Base-by-base conservation (phyloP, 805 yeast species). In the Candida bentonensis region DNA sequence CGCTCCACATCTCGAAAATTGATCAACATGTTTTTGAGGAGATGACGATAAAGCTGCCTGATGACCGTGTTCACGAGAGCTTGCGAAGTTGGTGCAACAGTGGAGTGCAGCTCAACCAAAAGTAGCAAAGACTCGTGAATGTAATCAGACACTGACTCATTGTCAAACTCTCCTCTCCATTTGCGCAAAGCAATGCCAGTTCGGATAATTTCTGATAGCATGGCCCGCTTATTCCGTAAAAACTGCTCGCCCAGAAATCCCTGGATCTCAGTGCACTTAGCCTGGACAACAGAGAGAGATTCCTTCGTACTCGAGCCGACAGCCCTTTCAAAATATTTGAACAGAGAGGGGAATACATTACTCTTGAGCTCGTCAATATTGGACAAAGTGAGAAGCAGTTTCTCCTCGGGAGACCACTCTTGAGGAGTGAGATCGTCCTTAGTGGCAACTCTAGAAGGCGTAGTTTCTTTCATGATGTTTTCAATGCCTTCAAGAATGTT, bases 161-260 rank as follows among this genome's bases (percentile, higher is more conserved):
- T 64, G 22, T 47, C 42, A 2, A 34, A 9, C 58, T 53, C 3
- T 64, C 57, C 81, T 78, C 74, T 47, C 69, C 69, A 4, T 60
- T 56, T 43, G 53, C 60, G 39, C 60, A 58, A 15, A 47, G 47
- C 7, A 50, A 69, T 61, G 23, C 73, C 76, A 23, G 53, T 56
- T 44, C 60, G 58, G n/a, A 67, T 57, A 23, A 67, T 68, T 41
- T 58, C 66, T 2, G 64, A 62, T 34, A 73, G 46, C 44, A 60
- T 51, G 13, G 64, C 51, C 50, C 74, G 67, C 57, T 76, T 70
- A 42, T 69, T 70, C 3, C 69, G 66, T 42, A 76, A 61, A 51
- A 70, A 79, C 20, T 70, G 69, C 13, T 70, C 72, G 51, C 78
- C 77, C 3, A 81, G 63, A 1, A 72, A 70, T 11, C 64, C 57